Conservation (phyloP, 768 basidiomycete genomes). For the Erythrobasidium yunnanense region DNA sequence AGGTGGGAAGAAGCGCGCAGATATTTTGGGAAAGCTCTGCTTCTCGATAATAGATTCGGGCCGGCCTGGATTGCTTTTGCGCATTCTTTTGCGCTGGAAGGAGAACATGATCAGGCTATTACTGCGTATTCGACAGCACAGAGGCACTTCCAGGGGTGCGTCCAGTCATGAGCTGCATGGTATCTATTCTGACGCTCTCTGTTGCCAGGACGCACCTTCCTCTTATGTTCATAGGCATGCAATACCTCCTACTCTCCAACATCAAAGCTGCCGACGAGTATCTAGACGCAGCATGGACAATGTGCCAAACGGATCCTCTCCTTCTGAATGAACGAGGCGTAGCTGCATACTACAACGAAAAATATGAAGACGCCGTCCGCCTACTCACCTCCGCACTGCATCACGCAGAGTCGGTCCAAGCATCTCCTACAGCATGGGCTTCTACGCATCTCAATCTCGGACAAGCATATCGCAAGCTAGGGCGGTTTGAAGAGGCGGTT, state of each 20-base stretch:
- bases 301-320: conserved; percentile 80
- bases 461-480: conserved; percentile 62
- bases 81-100: conserved; percentile 91
- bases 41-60: conserved; percentile 91
- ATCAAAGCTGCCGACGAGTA: conserved; percentile 73
- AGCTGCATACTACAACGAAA: conserved; percentile 73
- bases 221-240: conserved; percentile 93
- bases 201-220: conserved; percentile 87
- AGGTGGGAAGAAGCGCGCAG: conserved; percentile 86
- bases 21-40: conserved; percentile 95
- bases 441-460: conserved; percentile 87
- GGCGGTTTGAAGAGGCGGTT: conserved; percentile 54
- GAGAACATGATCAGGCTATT: conserved; percentile 96
- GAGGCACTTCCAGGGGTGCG: conserved; percentile 81
- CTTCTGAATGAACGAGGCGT: conserved; percentile 87
- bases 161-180: conserved; percentile 5
- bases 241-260: conserved; percentile 83
- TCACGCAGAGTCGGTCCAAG: conserved; percentile 74
- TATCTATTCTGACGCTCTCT: neutral
- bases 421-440: conserved; percentile 72
- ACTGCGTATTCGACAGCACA: conserved; percentile 96
- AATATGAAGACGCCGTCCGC: conserved; percentile 52
- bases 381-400: conserved; percentile 66
- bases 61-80: conserved; percentile 98
- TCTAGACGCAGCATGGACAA: conserved; percentile 57